Base-by-base conservation (phyloP, 768 basidiomycete species). In the Paxillus rubicundulus region DNA sequence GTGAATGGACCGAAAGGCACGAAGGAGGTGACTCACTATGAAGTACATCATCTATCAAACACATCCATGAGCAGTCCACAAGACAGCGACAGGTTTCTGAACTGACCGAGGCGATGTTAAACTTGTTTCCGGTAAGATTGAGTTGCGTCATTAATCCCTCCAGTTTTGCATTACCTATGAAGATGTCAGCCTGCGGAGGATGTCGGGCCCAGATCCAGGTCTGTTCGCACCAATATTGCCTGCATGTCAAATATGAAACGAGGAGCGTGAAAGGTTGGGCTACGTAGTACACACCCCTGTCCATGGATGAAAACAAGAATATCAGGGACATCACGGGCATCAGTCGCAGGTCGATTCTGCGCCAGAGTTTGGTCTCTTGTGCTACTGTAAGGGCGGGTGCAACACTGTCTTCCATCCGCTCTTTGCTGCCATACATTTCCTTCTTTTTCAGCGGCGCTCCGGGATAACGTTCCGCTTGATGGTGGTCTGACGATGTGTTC, bases 291-390 rank as follows among this genome's bases (percentile, higher is more conserved):
- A 32, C 48, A 76, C 82, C 79, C 72, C 84, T 69, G 60, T 85
- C 85, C 60, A 86, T 65, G 65, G 84, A 85, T 4, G 80, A 81
- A 36, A 84, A 60, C 44, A 86, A 65, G 61, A 84, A 85, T 71
- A 85, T 78, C 41, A 84, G 56, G 1, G 76, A 68, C 28, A 85
- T 67, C 9, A 45, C 32, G 4, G 43, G 43, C 6, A 45, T 30
- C 12, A 45, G 43, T 0, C 43, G 43, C 28, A 74, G 33, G 58
- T 86, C 84, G 24, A 85, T 72, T 67, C 82, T 85, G 46, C 78
- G 64, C 70, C 81, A 81, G 47, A 85, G 61, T 47, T 61, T 74
- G 52, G 65, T 74, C 69, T 84, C 81, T 61, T 84, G 63, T 47
- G 74, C 78, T 9, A 64, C 63, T 1, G 78, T 79, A 10, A 45